A percentile compares a stretch with the other conserved stretches of the same genome.
phyloP scores from a whole-genome alignment of 306 rosid genomes.

The Echinosophora koreensis region DNA sequence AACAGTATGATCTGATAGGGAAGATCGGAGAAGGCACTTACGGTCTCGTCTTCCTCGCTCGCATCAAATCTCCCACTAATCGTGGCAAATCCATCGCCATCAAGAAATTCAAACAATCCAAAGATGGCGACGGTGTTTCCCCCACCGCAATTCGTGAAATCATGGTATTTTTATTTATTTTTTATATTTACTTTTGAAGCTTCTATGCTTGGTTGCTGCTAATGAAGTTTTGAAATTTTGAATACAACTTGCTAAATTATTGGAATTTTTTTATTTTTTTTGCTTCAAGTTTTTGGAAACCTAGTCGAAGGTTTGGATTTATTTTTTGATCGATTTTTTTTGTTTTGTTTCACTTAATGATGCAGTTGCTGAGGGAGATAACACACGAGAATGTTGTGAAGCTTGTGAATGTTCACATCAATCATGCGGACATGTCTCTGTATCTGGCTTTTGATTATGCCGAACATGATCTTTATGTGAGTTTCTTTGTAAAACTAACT shows the following conservation, averaged over 20 bases:
- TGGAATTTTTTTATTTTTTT: not conserved
- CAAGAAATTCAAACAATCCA: conserved; percentile 94
- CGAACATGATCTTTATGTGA: conserved; percentile 95
- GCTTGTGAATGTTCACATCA: conserved; percentile 96
- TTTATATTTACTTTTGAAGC: too few species aligned
- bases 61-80: conserved; percentile 65
- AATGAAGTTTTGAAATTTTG: conserved; percentile 3
- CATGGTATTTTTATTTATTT: conserved; percentile 57
- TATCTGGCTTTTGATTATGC: conserved; percentile 96
- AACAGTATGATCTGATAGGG: conserved; percentile 92
- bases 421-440: conserved; percentile 92
- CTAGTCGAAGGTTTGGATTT: conserved; percentile 26
- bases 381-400: conserved; percentile 91
- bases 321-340: not conserved
- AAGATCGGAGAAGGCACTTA: conserved; percentile 97
- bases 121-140: conserved; percentile 95
- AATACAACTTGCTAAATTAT: not conserved
- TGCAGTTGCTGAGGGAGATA: conserved; percentile 93
- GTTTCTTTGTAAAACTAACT: conserved; percentile 41
- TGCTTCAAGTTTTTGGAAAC: not conserved
- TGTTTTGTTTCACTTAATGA: conserved; percentile 31
- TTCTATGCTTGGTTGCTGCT: not conserved
- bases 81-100: conserved; percentile 96
- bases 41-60: conserved; percentile 91
- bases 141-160: conserved; percentile 99